phyloP scores from a whole-genome alignment of 2,329 filamentous ascomycete genomes.

The Saccharata proteae region DNA sequence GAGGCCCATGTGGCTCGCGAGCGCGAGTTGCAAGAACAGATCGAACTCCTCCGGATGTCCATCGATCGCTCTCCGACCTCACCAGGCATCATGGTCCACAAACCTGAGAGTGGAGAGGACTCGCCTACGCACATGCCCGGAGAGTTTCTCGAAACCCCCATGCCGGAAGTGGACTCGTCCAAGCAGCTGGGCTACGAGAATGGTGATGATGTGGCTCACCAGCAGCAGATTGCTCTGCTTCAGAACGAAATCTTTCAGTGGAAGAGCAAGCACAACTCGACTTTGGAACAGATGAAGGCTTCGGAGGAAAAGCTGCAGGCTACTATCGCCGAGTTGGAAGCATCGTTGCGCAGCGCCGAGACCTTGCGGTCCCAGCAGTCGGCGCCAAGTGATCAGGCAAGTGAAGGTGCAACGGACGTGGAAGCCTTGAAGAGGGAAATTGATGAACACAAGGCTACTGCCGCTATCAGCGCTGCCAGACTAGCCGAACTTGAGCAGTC shows the following conservation, averaged over 20 bases:
- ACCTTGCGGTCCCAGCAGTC: constrained; percentile 19
- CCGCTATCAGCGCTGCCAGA: constrained; percentile 55
- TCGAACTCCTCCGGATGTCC: constrained; percentile 53
- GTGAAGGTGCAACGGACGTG: constrained; percentile 28
- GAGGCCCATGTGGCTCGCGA: constrained; percentile 63
- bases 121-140: constrained; percentile 20
- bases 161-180: constrained; percentile 12
- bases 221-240: constrained; percentile 51
- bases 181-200: constrained; percentile 15
- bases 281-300: constrained; percentile 56
- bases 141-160: constrained; percentile 25
- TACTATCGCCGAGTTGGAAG: constrained; percentile 63
- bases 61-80: constrained; percentile 25
- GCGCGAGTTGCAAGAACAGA: constrained; percentile 57
- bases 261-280: constrained; percentile 63
- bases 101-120: neutral
- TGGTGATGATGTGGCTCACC: constrained; percentile 25
- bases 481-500: constrained; percentile 64
- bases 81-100: constrained; percentile 8
- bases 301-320: constrained; percentile 62
- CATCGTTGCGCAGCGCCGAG: constrained; percentile 34
- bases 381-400: constrained; percentile 16
- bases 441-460: constrained; percentile 65
- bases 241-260: constrained; percentile 61
- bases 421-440: constrained; percentile 58